Evolutionary conservation across 208 protist species (phyloP).

Genomic region (Trypanosoma conorhini): DNA sequence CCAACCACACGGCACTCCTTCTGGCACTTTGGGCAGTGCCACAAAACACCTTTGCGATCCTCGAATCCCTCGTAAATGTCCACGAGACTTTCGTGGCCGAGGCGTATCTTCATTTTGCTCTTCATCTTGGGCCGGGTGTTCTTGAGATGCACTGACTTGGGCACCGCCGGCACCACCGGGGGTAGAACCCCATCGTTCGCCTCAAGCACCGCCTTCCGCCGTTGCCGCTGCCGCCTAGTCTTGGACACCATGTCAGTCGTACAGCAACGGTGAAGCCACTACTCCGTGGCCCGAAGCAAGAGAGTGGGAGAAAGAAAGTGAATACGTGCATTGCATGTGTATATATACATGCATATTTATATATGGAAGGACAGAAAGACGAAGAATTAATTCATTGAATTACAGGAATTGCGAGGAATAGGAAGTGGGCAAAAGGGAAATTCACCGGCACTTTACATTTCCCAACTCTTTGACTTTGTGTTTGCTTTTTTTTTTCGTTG

Average conservation of each 20-base stretch:
- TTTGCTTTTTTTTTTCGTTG: neutral
- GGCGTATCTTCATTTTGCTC: slow-evolving; percentile 89
- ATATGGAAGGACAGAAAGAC: slow-evolving; percentile 9
- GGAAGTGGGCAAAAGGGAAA: neutral
- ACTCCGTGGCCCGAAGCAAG: neutral
- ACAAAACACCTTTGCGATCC: slow-evolving; percentile 79
- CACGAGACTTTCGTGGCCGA: slow-evolving; percentile 77
- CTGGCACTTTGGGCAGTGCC: slow-evolving; percentile 70
- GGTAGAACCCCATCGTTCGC: slow-evolving; percentile 69
- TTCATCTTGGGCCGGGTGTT: slow-evolving; percentile 90
- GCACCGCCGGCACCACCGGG: slow-evolving; percentile 54
- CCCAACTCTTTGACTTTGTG: neutral
- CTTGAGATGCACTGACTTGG: slow-evolving; percentile 87
- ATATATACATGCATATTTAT: too few species aligned
- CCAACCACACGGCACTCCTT: slow-evolving; percentile 78
- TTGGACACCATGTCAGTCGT: slow-evolving; percentile 81
- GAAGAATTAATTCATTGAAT: neutral
- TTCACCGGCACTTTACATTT: neutral
- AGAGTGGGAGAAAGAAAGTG: neutral
- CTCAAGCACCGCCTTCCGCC: slow-evolving; percentile 64
- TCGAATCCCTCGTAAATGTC: slow-evolving; percentile 90
- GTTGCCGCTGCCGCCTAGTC: slow-evolving; percentile 83
- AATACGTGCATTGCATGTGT: too few species aligned
- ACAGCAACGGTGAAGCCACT: slow-evolving; percentile 1
- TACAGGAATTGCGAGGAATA: neutral